Evolutionary conservation across 2,329 filamentous ascomycete species (phyloP), one percentile per base, ranked within the genome.

Genomic region (Hypomyces rosellus): DNA sequence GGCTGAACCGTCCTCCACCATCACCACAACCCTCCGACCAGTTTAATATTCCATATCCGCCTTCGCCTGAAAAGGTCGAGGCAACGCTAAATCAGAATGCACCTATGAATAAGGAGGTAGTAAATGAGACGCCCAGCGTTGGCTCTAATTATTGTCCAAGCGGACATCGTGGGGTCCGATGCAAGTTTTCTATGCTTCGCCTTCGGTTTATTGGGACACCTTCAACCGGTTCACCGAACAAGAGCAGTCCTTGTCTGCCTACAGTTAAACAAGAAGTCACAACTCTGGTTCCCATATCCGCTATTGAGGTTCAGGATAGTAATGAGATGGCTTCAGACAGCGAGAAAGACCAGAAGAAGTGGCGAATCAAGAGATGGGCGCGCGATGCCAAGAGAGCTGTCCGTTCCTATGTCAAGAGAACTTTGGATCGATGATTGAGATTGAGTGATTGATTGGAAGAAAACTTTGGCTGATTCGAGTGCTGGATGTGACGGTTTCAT

Each of bases 11-110:
- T 3, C 38, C 33, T n/a, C 49, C 56, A 14, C 50, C 46, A 34
- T 61, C 59, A 2, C 52, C 55, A 6, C 57, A 57, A 36, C 45
- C 57, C 18, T 66, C 66, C 12, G 64, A 69, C 22, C 66, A 66
- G 38, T 68, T 69, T 48, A 65, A 66, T 40, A 64, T 70, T 47
- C 50, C 60, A 12, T 67, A 65, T 49, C 65, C 65, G 6, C 57
- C 59, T 3, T 60, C 62, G 2, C 50, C 54, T 11, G 50, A 49
- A 5, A 45, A 49, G 43, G 52, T 40, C 4, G 51, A 57, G 38
- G 54, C 38, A 43, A 51, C 45, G 8, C 49, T 51, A 15, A 41
- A 46, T 12, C 51, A 52, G 20, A 52, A 48, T 37, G 45, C 48
- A 16, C 54, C 54, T 13, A 51, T 44, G 6, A 47, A 46, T 16